phyloP scores from a whole-genome alignment of 768 basidiomycete genomes.

The Tubosaeta brunneosetosa region DNA sequence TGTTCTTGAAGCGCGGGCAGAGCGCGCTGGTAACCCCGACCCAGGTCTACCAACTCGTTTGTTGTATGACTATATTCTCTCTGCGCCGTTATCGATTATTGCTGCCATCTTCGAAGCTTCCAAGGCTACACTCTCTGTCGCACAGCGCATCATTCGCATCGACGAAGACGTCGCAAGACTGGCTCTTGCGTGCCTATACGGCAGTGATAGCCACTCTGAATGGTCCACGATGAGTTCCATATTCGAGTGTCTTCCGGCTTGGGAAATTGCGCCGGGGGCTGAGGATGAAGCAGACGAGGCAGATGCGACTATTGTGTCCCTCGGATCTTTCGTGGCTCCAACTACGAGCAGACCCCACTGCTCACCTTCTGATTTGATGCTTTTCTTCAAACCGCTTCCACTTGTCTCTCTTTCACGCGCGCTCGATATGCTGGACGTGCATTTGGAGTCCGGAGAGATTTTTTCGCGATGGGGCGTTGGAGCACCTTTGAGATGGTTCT shows the following conservation, averaged over 20 bases:
- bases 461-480: slow-evolving; percentile 83
- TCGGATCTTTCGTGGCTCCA: slow-evolving; percentile 76
- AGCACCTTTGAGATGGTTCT: slow-evolving; percentile 84
- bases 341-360: slow-evolving; percentile 53
- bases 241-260: slow-evolving; percentile 95
- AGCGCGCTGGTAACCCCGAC: slow-evolving; percentile 73
- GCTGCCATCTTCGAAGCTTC: slow-evolving; percentile 84
- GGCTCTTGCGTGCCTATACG: slow-evolving; percentile 87
- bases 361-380: slow-evolving; percentile 64
- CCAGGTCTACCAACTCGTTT: slow-evolving; percentile 57
- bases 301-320: slow-evolving; percentile 76
- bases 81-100: slow-evolving; percentile 59
- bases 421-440: slow-evolving; percentile 89
- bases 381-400: slow-evolving; percentile 81
- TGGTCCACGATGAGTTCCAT: slow-evolving; percentile 87
- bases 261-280: slow-evolving; percentile 58
- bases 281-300: slow-evolving; percentile 68
- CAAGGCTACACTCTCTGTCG: slow-evolving; percentile 74
- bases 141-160: slow-evolving; percentile 70
- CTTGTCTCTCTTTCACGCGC: slow-evolving; percentile 70
- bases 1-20: slow-evolving; percentile 83
- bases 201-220: slow-evolving; percentile 61
- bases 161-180: slow-evolving; percentile 83
- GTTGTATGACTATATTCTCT: slow-evolving; percentile 69
- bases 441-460: slow-evolving; percentile 91